phyloP scores from a whole-genome alignment of 768 basidiomycete species.

The Rhodotorula diobovata region DNA sequence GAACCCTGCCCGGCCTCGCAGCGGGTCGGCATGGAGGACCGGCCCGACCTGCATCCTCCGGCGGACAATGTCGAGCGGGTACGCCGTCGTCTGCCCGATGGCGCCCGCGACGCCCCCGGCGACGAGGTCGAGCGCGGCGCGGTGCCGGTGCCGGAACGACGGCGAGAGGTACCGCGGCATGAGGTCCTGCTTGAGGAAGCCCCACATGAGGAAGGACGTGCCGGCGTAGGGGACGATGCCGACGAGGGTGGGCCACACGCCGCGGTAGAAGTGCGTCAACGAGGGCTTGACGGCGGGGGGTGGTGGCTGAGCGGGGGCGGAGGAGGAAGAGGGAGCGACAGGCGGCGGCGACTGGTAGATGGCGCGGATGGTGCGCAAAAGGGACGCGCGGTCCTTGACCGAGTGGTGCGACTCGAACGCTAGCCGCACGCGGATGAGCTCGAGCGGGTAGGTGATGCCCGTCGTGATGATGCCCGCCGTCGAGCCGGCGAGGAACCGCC shows the following conservation, averaged over 20 bases:
- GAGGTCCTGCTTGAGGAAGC: slow-evolving; percentile 55
- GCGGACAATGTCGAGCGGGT: slow-evolving; percentile 89
- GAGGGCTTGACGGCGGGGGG: slow-evolving; percentile 55
- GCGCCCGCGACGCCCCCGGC: slow-evolving; percentile 83
- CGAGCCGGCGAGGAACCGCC: slow-evolving; percentile 81
- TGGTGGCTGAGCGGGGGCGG: slow-evolving; percentile 35
- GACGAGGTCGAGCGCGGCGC: slow-evolving; percentile 62
- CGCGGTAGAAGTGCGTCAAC: slow-evolving; percentile 93
- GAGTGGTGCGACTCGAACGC: slow-evolving; percentile 68
- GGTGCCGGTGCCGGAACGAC: slow-evolving; percentile 18
- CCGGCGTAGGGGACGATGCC: slow-evolving; percentile 97
- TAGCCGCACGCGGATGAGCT: slow-evolving; percentile 90
- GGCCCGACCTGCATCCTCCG: slow-evolving; percentile 94
- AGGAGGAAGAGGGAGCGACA: slow-evolving; percentile 28
- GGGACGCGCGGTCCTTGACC: slow-evolving; percentile 54
- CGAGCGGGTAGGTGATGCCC: slow-evolving; percentile 88
- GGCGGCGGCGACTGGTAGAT: slow-evolving; percentile 64
- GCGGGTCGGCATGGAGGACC: slow-evolving; percentile 63
- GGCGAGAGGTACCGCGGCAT: slow-evolving; percentile 54
- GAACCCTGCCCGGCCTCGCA: slow-evolving; percentile 61
- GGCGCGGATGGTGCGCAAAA: slow-evolving; percentile 51
- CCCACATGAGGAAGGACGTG: slow-evolving; percentile 89
- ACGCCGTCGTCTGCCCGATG: slow-evolving; percentile 79
- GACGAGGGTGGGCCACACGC: slow-evolving; percentile 83
- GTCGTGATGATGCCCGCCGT: slow-evolving; percentile 83